phyloP scores from a whole-genome alignment of 257 asterid genomes.

The Anisodus tanguticus region DNA sequence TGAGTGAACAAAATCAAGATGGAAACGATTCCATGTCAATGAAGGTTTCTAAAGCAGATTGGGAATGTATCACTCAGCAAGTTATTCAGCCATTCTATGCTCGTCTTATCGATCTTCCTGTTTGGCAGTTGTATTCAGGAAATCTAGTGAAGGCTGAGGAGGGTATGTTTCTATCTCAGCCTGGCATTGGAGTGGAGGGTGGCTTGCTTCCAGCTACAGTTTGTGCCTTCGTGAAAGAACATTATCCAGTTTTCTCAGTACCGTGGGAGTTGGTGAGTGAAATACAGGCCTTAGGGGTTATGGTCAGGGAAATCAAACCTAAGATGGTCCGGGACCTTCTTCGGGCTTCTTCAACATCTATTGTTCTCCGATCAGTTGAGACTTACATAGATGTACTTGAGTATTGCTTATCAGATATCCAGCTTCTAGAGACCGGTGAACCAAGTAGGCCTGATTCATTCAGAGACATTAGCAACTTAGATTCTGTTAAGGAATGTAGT shows the following conservation, averaged over 20 bases:
- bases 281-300: constrained; percentile 79
- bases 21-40: constrained; percentile 45
- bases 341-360: constrained; percentile 69
- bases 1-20: constrained; percentile 42
- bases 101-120: constrained; percentile 81
- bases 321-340: constrained; percentile 95
- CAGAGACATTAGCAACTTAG: constrained; percentile 45
- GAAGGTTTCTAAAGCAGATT: constrained; percentile 65
- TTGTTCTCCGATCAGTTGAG: constrained; percentile 67
- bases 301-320: constrained; percentile 86
- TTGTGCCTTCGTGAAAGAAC: constrained; percentile 93
- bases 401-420: constrained; percentile 90
- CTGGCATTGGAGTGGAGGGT: constrained; percentile 80
- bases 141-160: constrained; percentile 84
- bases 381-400: constrained; percentile 88
- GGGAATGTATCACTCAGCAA: constrained; percentile 74
- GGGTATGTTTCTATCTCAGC: constrained; percentile 98
- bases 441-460: constrained; percentile 41
- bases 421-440: constrained; percentile 52
- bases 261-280: constrained; percentile 97
- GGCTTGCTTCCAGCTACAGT: constrained; percentile 84
- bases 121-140: constrained; percentile 93
- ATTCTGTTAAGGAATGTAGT: constrained; percentile 41
- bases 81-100: constrained; percentile 82
- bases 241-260: constrained; percentile 94